A percentile compares a stretch with the other conserved stretches of the same genome.
Evolutionary conservation across 78 protist species (phyloP).

Genomic region (Acrasis kona): DNA sequence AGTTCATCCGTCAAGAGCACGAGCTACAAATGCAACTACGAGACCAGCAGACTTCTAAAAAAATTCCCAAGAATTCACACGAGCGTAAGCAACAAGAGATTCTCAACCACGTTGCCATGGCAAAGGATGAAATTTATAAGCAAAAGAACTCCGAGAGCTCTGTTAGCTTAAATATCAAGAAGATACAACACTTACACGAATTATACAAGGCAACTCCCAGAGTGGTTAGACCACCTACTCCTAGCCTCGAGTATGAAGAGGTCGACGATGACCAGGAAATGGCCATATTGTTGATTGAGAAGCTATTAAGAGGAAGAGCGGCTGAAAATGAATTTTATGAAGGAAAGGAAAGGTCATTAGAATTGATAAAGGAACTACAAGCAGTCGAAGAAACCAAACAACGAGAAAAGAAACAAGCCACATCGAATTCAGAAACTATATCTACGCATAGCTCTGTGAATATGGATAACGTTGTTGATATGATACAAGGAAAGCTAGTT

Average conservation of each 20-base stretch:
- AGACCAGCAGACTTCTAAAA: not conserved
- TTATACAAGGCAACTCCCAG: slow-evolving; percentile 26
- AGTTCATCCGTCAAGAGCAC: not conserved
- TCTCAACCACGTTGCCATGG: slow-evolving; percentile 1
- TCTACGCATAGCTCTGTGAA: not conserved
- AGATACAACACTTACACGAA: not conserved
- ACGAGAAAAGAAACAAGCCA: not conserved
- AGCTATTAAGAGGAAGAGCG: slow-evolving; percentile 60
- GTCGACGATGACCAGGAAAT: slow-evolving; percentile 13
- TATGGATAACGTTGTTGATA: not conserved
- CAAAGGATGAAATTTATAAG: not conserved
- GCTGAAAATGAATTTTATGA: slow-evolving; percentile 47
- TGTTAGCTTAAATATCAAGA: no score
- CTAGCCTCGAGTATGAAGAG: slow-evolving; percentile 4
- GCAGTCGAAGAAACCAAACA: not conserved
- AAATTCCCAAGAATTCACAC: slow-evolving; percentile 4
- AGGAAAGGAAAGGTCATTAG: slow-evolving; percentile 44
- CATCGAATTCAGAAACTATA: not conserved
- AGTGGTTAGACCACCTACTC: slow-evolving; percentile 17
- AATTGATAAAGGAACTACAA: slow-evolving; percentile 60
- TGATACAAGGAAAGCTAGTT: slow-evolving; percentile 19
- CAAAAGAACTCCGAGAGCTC: no score
- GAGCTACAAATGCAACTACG: not conserved
- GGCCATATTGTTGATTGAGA: slow-evolving; percentile 46
- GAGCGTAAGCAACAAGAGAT: slow-evolving; percentile 1